phyloP scores from a whole-genome alignment of 1,139 yeast species.

The Pichia kudriavzevii region DNA sequence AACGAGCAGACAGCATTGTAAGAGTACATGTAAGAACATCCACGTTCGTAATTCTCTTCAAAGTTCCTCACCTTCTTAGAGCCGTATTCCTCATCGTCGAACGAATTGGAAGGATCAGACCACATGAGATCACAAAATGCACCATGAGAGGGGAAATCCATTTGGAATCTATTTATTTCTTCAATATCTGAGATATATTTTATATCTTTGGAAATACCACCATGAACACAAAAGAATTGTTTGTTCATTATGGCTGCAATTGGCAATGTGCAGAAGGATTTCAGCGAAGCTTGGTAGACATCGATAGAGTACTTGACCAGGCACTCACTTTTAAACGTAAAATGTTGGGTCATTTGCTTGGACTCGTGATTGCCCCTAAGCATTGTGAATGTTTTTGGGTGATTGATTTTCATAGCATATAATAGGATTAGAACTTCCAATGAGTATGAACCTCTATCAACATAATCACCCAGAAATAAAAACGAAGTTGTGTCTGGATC shows the following conservation, averaged over 20 bases:
- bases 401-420: constrained; percentile 73
- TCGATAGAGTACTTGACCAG: constrained; percentile 67
- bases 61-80: constrained; percentile 32
- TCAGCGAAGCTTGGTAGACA: constrained; percentile 69
- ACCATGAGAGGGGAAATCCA: constrained; percentile 84
- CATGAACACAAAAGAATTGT: constrained; percentile 95
- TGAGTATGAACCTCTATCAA: constrained; percentile 90
- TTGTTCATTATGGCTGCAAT: constrained; percentile 91
- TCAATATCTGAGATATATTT: constrained; percentile 63
- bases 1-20: constrained; percentile 80
- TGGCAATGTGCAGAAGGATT: constrained; percentile 82
- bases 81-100: constrained; percentile 55
- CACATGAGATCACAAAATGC: constrained; percentile 91
- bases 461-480: constrained; percentile 89
- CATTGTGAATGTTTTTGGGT: constrained; percentile 72
- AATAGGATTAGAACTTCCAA: constrained; percentile 79
- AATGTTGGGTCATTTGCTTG: constrained; percentile 86
- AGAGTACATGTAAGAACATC: constrained; percentile 88
- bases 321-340: constrained; percentile 89
- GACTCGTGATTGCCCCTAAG: constrained; percentile 95
- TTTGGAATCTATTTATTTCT: constrained; percentile 70
- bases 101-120: constrained; percentile 92
- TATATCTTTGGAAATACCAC: constrained; percentile 90
- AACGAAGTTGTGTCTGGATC: constrained; percentile 69
- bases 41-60: constrained; percentile 70